These are phyloP conservation scores for Synchytrium microbalum DNA, from an alignment of 371 early-diverging fungal genomes.

Conservation along the genomic window DNA sequence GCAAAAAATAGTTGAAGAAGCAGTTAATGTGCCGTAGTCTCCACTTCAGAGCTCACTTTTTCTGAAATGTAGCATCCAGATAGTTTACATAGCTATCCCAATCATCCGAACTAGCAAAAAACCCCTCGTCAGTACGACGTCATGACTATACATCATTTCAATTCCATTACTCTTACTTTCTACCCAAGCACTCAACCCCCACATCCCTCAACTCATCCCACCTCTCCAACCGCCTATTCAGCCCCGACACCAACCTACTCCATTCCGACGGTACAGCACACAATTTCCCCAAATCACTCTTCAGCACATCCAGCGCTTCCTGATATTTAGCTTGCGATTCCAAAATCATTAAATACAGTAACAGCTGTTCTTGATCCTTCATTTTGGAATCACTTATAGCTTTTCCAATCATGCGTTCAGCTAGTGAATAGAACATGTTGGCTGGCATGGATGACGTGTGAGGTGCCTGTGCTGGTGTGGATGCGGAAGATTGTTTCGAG, in stretches of 20 bases:
- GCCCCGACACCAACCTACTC: conserved; percentile 49
- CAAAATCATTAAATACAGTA: conserved; percentile 59
- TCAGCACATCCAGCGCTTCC: conserved; percentile 55
- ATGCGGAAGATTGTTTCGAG: no score
- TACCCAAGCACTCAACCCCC: no score
- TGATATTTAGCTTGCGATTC: conserved; percentile 50
- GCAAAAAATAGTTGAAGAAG: no score
- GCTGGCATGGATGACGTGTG: background rate
- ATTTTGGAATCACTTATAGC: conserved; percentile 60
- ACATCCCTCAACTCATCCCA: no score
- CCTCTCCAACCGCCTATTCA: conserved; percentile 23
- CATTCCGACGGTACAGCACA: conserved; percentile 64
- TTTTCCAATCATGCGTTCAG: conserved; percentile 81
- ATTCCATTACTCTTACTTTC: no score
- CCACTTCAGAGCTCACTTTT: no score
- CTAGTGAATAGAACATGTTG: conserved; percentile 55
- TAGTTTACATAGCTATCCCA: no score
- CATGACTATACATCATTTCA: no score
- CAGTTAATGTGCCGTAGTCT: no score
- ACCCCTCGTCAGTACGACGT: no score
- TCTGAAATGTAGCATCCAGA: no score
- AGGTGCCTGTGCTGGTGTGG: conserved; percentile 4
- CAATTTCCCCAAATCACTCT: conserved; percentile 45
- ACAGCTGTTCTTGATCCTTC: conserved; percentile 53
- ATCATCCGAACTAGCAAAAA: no score